Conservation (phyloP, 805 yeast species). For the Candida sonorensis region DNA sequence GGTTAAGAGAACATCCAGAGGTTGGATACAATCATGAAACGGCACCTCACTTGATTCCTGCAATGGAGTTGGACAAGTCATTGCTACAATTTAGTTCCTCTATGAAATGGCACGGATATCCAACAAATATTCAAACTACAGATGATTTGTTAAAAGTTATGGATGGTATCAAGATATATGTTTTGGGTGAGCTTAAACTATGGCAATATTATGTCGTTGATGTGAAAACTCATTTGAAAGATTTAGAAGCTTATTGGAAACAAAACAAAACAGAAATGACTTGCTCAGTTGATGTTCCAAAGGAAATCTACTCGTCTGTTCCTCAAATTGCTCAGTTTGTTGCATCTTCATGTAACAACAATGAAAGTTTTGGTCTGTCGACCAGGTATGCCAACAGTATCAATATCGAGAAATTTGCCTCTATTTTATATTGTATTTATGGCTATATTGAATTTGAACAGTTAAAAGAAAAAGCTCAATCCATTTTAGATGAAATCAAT, state of each 20-base stretch:
- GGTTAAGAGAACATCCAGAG: slow-evolving; percentile 86
- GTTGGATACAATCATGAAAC: slow-evolving; percentile 81
- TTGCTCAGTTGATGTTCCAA: slow-evolving; percentile 36
- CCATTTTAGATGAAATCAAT: slow-evolving; percentile 72
- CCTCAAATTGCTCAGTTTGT: slow-evolving; percentile 47
- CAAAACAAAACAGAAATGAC: slow-evolving; percentile 3
- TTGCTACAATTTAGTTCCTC: slow-evolving; percentile 57
- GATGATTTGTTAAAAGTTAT: slow-evolving; percentile 55
- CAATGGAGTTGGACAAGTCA: slow-evolving; percentile 75
- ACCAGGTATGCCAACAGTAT: slow-evolving; percentile 48
- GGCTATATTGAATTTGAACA: slow-evolving; percentile 27
- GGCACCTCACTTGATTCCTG: slow-evolving; percentile 83
- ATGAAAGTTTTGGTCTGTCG: slow-evolving; percentile 39
- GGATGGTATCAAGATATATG: slow-evolving; percentile 64
- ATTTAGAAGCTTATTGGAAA: slow-evolving; percentile 33
- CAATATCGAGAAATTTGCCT: slow-evolving; percentile 43
- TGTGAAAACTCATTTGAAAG: slow-evolving; percentile 34
- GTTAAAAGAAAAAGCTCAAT: slow-evolving; percentile 34
- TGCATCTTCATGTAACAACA: slow-evolving; percentile 31
- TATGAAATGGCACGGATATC: slow-evolving; percentile 53
- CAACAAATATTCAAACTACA: slow-evolving; percentile 43
- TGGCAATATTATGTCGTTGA: slow-evolving; percentile 89
- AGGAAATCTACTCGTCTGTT: slow-evolving; percentile 33
- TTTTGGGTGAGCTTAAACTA: slow-evolving; percentile 55
- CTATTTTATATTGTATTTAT: slow-evolving; percentile 37